A percentile compares a stretch with the other conserved stretches of the same genome.
These are phyloP conservation scores for Dicorynia guianensis DNA, from an alignment of 306 rosid species.

Conservation along the genomic window DNA sequence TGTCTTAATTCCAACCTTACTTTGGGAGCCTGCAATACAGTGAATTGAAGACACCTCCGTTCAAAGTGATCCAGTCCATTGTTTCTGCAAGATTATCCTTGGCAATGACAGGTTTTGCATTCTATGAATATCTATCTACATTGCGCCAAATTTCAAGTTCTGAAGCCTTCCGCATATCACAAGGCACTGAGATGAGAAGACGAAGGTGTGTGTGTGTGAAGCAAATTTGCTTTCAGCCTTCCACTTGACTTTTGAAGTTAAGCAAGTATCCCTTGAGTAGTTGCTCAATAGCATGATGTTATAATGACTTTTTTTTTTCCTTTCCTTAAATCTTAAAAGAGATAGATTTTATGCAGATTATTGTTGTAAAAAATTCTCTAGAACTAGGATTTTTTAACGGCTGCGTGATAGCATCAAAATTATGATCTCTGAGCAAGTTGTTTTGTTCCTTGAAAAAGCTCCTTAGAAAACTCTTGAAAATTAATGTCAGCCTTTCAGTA, in stretches of 20 bases:
- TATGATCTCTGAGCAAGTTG: no score
- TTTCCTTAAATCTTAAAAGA: slow-evolving; percentile 42
- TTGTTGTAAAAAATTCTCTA: neutral
- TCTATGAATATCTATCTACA: slow-evolving; percentile 73
- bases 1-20: slow-evolving; percentile 25
- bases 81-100: slow-evolving; percentile 64
- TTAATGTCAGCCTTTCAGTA: no score
- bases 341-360: slow-evolving; percentile 5
- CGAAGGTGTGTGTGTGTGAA: slow-evolving; percentile 59
- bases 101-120: slow-evolving; percentile 57
- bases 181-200: slow-evolving; percentile 50
- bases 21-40: slow-evolving; percentile 49
- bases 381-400: neutral
- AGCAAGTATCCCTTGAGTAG: slow-evolving; percentile 12
- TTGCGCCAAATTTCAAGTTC: slow-evolving; percentile 74
- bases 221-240: slow-evolving; percentile 31
- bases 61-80: slow-evolving; percentile 53
- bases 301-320: slow-evolving; percentile 38
- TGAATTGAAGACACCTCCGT: slow-evolving; percentile 51
- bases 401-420: neutral
- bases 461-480: no score
- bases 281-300: slow-evolving; percentile 47
- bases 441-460: no score
- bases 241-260: neutral
- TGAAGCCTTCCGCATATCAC: slow-evolving; percentile 68